These are phyloP conservation scores for Neonectria ditissima DNA, from an alignment of 2,329 filamentous ascomycete genomes.

Conservation along the genomic window DNA sequence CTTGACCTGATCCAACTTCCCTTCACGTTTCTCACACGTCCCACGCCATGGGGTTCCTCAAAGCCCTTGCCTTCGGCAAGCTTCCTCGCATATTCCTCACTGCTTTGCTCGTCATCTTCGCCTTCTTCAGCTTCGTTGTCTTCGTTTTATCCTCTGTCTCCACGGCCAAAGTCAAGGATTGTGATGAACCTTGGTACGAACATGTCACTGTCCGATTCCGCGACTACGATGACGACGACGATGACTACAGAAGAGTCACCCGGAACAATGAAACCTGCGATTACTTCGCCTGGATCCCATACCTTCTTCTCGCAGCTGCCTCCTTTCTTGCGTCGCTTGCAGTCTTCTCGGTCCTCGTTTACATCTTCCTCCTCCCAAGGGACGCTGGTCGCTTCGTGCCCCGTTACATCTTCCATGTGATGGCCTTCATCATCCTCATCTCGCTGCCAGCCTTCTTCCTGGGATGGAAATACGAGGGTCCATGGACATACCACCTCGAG, in stretches of 20 bases:
- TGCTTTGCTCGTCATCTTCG: slow-evolving; percentile 36
- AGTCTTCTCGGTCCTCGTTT: slow-evolving; percentile 29
- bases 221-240: background rate
- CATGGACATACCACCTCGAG: slow-evolving; percentile 13
- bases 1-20: background rate
- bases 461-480: slow-evolving; percentile 12
- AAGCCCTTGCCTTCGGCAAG: slow-evolving; percentile 7
- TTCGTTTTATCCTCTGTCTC: slow-evolving; percentile 32
- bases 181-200: background rate
- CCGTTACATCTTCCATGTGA: slow-evolving; percentile 42
- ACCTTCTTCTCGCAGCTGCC: slow-evolving; percentile 34
- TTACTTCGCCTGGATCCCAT: slow-evolving; percentile 23
- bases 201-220: slow-evolving; percentile 3
- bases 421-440: slow-evolving; percentile 40
- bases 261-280: background rate
- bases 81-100: slow-evolving; percentile 28
- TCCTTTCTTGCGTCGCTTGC: slow-evolving; percentile 31
- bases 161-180: slow-evolving; percentile 10
- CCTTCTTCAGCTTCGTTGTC: slow-evolving; percentile 37
- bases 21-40: background rate
- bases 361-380: slow-evolving; percentile 20
- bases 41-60: background rate
- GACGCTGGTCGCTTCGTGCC: slow-evolving; percentile 19
- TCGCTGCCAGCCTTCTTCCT: slow-evolving; percentile 18
- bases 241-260: background rate